Evolutionary conservation across 2,329 filamentous ascomycete species (phyloP), one percentile per base, ranked within the genome.

Genomic region (Fusarium domesticum): DNA sequence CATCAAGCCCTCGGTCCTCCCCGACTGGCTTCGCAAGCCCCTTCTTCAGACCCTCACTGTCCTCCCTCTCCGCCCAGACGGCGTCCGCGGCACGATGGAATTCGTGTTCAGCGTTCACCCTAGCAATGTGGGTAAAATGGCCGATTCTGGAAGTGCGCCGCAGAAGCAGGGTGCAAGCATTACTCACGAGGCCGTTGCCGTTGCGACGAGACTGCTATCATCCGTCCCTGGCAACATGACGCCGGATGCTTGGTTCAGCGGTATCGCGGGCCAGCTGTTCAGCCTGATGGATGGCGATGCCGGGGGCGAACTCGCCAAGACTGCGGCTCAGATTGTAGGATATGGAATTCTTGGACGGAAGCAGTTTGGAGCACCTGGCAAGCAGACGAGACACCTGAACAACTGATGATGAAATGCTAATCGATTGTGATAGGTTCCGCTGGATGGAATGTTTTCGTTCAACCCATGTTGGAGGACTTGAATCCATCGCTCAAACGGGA

Each of bases 41-140:
- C 60, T 88, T 2, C 70, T 83, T 54, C 72, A 72, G 44, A 71
- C 77, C 11, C 70, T 89, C 35, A 80, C 83, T 2, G 61, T 72
- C 11, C 59, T 88, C 8, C 84, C 85, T 1, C 69, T 87, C 18
- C 73, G 84, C 4, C 66, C 70, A 3, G 75, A 80, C 48, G 85
- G 85, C 15, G 81, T 89, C 12, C 76, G 84, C 25, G 76, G 80
- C 18, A 84, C 81, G 0, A 71, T 88, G 48, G 84, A 88, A 58
- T 88, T 88, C 58, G 73, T 89, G 28, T 84, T 87, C 45, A 76
- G 83, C 1, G 80, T 86, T 6, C 84, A 87, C 48, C 78, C 84
- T 0, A 74, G 77, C 48, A 72, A 69, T 51, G 65, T 67, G 6
- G 62, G 69, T 44, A 64, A 65, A 53, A 41, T 61, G 1, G 64